Evolutionary conservation across 768 basidiomycete genomes (phyloP).

Genomic region (Roridomyces roridus): DNA sequence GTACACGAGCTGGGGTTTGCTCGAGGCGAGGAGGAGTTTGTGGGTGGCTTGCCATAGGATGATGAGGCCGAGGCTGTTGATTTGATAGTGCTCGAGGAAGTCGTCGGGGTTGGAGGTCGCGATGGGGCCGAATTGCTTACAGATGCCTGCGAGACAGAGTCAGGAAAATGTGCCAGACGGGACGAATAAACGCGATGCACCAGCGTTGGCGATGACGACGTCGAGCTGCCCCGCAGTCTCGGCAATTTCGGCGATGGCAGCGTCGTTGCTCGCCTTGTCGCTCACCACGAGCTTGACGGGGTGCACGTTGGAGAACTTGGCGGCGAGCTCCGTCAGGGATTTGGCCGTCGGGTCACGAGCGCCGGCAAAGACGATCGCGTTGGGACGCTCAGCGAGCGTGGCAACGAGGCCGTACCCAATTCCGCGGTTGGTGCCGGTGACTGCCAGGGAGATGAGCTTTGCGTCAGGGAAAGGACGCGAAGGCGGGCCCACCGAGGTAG

Average conservation of each 20-base stretch:
- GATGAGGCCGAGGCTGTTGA: not conserved
- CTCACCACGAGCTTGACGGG: no score
- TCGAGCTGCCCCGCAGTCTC: no score
- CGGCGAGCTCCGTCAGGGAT: not conserved
- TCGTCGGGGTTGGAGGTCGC: not conserved
- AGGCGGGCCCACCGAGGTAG: no score
- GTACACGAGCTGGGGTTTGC: not conserved
- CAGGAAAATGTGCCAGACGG: no score
- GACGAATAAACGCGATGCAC: no score
- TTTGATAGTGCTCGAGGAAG: not conserved
- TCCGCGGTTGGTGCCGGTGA: not conserved
- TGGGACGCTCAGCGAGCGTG: not conserved
- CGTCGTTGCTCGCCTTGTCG: no score
- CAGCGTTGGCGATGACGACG: no score
- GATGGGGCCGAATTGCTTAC: not conserved
- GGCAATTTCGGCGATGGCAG: no score
- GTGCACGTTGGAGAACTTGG: not conserved
- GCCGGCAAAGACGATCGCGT: slow-evolving; percentile 3
- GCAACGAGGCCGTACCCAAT: slow-evolving; percentile 1
- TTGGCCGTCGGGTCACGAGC: not conserved
- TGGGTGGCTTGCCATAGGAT: no score
- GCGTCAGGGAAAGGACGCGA: no score
- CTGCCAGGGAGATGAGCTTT: no score
- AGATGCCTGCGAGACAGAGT: not conserved
- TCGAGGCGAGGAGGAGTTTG: no score